These are phyloP conservation scores for Acanthamoeba divionensis DNA, from an alignment of 208 protist species.

Conservation along the genomic window DNA sequence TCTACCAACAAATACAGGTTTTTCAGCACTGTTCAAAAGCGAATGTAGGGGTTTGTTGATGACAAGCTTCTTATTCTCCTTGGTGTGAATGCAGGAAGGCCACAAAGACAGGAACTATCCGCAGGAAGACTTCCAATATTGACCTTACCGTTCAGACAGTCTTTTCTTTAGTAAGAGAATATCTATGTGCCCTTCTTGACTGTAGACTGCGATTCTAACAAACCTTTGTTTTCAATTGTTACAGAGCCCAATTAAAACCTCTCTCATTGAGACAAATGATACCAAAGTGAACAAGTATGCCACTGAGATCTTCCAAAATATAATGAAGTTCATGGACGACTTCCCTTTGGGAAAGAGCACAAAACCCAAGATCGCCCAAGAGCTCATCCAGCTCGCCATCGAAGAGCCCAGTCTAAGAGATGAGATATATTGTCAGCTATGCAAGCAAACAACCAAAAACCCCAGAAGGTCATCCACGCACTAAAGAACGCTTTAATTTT, in stretches of 20 bases:
- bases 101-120: background rate
- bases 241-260: constrained; percentile 49
- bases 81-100: background rate
- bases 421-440: constrained; percentile 37
- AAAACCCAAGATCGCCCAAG: constrained; percentile 25
- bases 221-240: background rate
- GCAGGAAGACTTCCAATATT: background rate
- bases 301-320: background rate
- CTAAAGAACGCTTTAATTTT: no score
- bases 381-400: background rate
- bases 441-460: constrained; percentile 29
- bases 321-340: constrained; percentile 54
- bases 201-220: background rate
- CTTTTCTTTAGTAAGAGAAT: background rate
- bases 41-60: no score
- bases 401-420: background rate
- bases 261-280: background rate
- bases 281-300: background rate
- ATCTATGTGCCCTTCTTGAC: background rate
- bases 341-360: constrained; percentile 28
- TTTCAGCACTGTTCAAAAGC: no score
- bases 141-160: background rate
- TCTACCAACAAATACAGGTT: no score
- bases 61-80: no score
- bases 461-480: background rate